Evolutionary conservation across 129 eudicot species (phyloP).

Genomic region (Dittrichia graveolens): DNA sequence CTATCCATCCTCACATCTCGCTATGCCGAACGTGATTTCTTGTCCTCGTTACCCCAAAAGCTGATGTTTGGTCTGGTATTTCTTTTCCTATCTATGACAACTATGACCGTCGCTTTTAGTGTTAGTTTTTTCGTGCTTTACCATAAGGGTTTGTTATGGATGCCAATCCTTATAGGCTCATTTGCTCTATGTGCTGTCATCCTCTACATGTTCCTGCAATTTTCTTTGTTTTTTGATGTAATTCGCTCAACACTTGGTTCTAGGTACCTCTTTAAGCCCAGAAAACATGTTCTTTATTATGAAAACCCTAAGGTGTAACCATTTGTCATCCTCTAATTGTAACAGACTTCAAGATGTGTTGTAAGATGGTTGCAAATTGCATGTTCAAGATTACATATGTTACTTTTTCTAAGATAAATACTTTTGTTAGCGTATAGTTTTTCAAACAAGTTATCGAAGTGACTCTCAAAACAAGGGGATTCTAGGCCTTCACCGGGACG

Average conservation of each 20-base stretch:
- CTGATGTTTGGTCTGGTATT: constrained; percentile 12
- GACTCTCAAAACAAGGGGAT: neutral
- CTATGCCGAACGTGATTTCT: constrained; percentile 40
- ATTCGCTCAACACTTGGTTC: neutral
- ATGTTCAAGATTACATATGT: neutral
- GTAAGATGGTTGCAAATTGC: constrained; percentile 22
- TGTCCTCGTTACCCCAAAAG: constrained; percentile 28
- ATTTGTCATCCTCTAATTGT: constrained; percentile 6
- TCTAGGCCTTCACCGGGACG: too few species aligned
- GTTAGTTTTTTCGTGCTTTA: constrained; percentile 35
- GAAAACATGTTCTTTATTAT: constrained; percentile 25
- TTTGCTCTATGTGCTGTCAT: constrained; percentile 31
- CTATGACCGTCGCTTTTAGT: constrained; percentile 23
- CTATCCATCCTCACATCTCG: constrained; percentile 32
- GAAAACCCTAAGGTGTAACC: constrained; percentile 23
- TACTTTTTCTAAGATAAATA: neutral
- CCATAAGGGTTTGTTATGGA: constrained; percentile 28
- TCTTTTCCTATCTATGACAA: constrained; percentile 27
- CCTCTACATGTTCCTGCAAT: constrained; percentile 24
- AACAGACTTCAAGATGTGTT: constrained; percentile 22
- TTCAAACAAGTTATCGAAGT: neutral
- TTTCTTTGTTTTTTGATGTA: neutral
- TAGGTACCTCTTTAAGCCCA: constrained; percentile 28
- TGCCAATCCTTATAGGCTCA: constrained; percentile 29
- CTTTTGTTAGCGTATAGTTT: neutral